phyloP scores from a whole-genome alignment of 495 filamentous ascomycete species.

The Annulohypoxylon maeteangense region DNA sequence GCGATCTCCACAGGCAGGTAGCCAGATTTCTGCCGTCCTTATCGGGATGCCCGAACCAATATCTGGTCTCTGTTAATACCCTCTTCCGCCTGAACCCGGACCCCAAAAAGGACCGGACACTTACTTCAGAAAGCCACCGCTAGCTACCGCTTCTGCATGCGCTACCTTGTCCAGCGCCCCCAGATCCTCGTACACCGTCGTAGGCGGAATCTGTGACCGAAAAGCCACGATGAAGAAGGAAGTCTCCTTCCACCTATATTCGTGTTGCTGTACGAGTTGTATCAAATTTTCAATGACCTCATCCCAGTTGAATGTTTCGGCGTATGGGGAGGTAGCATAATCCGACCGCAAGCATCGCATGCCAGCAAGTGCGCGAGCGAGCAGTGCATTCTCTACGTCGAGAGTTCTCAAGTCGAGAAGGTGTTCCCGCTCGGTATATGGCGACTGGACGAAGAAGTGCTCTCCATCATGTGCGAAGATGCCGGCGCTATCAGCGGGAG shows the following conservation, averaged over 20 bases:
- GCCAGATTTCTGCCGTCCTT: conserved; percentile 73
- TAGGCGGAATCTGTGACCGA: conserved; percentile 72
- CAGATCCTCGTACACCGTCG: conserved; percentile 69
- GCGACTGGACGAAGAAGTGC: conserved; percentile 72
- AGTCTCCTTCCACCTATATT: conserved; percentile 69
- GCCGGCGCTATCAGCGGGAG: conserved; percentile 2
- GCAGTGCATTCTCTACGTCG: conserved; percentile 68
- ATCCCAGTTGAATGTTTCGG: conserved; percentile 81
- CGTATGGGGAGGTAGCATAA: conserved; percentile 81
- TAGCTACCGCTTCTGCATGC: conserved; percentile 78
- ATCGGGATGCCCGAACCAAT: conserved; percentile 83
- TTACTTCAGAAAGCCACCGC: conserved; percentile 85
- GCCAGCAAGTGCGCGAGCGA: conserved; percentile 75
- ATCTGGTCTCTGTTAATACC: conserved; percentile 57
- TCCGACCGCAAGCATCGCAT: conserved; percentile 70
- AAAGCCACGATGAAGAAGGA: conserved; percentile 87
- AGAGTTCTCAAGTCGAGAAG: conserved; percentile 76
- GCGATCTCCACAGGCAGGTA: conserved; percentile 79
- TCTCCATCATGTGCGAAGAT: conserved; percentile 35
- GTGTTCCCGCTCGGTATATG: conserved; percentile 74
- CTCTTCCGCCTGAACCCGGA: conserved; percentile 24
- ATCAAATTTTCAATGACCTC: conserved; percentile 67
- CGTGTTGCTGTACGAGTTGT: conserved; percentile 54
- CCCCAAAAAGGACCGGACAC: conserved; percentile 22
- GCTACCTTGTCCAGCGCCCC: conserved; percentile 76